Evolutionary conservation across 495 filamentous ascomycete species (phyloP), one percentile per base, ranked within the genome.

Genomic region (Geoglossum glabrum): DNA sequence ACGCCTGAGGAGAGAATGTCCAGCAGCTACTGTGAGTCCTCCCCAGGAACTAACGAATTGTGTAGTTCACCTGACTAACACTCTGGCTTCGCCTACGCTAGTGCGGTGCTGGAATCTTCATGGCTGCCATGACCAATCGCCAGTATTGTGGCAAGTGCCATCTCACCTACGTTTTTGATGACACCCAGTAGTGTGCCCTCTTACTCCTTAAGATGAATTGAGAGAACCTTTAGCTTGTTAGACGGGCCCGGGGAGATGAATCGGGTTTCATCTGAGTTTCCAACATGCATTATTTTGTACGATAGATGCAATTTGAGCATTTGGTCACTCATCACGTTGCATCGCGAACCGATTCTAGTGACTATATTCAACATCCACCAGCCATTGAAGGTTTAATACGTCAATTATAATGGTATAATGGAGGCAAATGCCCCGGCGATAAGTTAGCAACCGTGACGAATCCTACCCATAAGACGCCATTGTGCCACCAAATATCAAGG

Each of bases 21-120:
- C 93, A 59, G 78, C 81, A 62, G 79, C 90, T 65, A 86, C 86
- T 74, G 89, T 92, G 75, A 77, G 84, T 78, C 66, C n/a, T 28
- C 11, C 21, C 74, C 83, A 97, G 54, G 81, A 93, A 69, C 80
- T 90, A 72, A 92, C 97, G 79, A 97, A 90, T 77, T 90, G 89
- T 60, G 78, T 80, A 62, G 79, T 89, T 64, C 86, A 85, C 74
- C 87, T 90, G 76, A 76, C 84, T 77, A 66, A 34, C 25, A 8
- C 27, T 43, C 5, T 26, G 54, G 40, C 1, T 69, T 72, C 59
- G 68, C 58, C 61, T 56, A 26, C 55, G 47, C 43, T 59, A 93
- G 90, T 98, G 92, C 71, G 92, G 92, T 79, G 92, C 92, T 66
- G 92, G 92, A 85, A 80, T 96, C 79, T 99, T 99, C 86, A 99